These are phyloP conservation scores for Syncephalastrum sp. DNA, from an alignment of 371 early-diverging fungal species.

Conservation along the genomic window DNA sequence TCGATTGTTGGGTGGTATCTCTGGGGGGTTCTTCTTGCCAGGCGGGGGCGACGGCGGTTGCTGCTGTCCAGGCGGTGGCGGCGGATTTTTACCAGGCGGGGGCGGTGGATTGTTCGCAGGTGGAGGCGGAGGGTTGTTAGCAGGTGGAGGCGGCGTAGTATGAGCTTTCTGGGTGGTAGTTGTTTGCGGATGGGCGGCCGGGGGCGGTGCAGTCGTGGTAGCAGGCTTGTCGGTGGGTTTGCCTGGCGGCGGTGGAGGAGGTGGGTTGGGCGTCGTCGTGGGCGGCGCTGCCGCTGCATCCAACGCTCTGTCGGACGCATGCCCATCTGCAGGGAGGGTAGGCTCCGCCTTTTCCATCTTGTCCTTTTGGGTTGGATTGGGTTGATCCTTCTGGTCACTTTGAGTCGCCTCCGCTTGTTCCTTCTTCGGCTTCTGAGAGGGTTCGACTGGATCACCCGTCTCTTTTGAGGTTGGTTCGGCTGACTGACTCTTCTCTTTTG, in stretches of 20 bases:
- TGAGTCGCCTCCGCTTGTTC: too few relatives aligned
- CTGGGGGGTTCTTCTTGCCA: constrained; percentile 1
- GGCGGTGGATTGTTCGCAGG: neutral
- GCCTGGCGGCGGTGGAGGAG: constrained; percentile 2
- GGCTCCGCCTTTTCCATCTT: too few relatives aligned
- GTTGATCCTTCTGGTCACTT: too few relatives aligned
- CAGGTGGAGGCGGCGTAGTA: constrained; percentile 2
- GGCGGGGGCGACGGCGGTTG: neutral
- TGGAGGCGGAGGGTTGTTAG: neutral
- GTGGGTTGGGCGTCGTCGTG: neutral
- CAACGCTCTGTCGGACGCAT: too few relatives aligned
- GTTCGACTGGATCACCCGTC: too few relatives aligned
- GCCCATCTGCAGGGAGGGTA: too few relatives aligned
- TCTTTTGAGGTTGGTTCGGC: too few relatives aligned
- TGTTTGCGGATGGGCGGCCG: neutral
- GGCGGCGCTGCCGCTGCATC: neutral
- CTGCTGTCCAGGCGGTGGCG: neutral
- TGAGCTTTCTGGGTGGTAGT: neutral
- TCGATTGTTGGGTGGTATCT: constrained; percentile 4
- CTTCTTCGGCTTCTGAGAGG: too few relatives aligned
- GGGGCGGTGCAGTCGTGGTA: constrained; percentile 6
- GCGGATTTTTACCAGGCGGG: neutral
- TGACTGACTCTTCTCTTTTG: too few relatives aligned
- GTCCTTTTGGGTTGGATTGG: too few relatives aligned
- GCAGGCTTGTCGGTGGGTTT: neutral